Conservation (phyloP, 2,329 filamentous ascomycete genomes). For the Beauveria brongniartii region DNA sequence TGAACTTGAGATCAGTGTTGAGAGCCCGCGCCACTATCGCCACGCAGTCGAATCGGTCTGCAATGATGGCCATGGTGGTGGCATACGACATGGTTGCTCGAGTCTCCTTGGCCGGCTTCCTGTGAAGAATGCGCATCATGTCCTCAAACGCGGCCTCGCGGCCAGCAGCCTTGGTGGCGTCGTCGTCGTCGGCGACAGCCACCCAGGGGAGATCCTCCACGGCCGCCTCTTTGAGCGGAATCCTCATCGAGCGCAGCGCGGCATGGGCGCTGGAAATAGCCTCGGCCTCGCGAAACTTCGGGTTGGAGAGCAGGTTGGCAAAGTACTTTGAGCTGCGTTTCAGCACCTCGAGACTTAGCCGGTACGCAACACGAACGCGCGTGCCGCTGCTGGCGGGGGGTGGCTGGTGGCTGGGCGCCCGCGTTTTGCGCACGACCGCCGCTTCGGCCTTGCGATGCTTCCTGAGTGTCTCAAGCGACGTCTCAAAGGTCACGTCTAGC, state of each 20-base stretch:
- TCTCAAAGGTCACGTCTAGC: slow-evolving; percentile 58
- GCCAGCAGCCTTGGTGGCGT: slow-evolving; percentile 52
- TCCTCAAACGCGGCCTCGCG: slow-evolving; percentile 58
- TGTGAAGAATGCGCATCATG: slow-evolving; percentile 59
- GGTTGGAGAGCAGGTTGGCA: slow-evolving; percentile 54
- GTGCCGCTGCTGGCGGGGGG: slow-evolving; percentile 27
- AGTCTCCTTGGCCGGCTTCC: slow-evolving; percentile 31
- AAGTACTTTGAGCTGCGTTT: slow-evolving; percentile 62
- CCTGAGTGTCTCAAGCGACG: slow-evolving; percentile 42
- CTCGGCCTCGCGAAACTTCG: slow-evolving; percentile 54
- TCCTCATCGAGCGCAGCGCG: slow-evolving; percentile 37
- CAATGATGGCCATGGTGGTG: slow-evolving; percentile 60
- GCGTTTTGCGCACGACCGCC: slow-evolving; percentile 22
- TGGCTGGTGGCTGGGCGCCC: slow-evolving; percentile 18
- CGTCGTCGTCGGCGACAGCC: slow-evolving; percentile 58
- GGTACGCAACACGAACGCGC: slow-evolving; percentile 41
- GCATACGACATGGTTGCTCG: slow-evolving; percentile 51
- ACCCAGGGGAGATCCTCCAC: slow-evolving; percentile 52
- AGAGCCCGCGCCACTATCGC: slow-evolving; percentile 46
- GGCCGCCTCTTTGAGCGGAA: slow-evolving; percentile 41
- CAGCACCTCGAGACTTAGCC: slow-evolving; percentile 50
- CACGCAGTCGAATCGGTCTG: slow-evolving; percentile 65
- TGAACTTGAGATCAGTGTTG: slow-evolving; percentile 40
- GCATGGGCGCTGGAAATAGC: slow-evolving; percentile 44
- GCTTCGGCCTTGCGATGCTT: slow-evolving; percentile 33